Conservation (phyloP, 2,329 filamentous ascomycete genomes). For the Aspergillus sojae region DNA sequence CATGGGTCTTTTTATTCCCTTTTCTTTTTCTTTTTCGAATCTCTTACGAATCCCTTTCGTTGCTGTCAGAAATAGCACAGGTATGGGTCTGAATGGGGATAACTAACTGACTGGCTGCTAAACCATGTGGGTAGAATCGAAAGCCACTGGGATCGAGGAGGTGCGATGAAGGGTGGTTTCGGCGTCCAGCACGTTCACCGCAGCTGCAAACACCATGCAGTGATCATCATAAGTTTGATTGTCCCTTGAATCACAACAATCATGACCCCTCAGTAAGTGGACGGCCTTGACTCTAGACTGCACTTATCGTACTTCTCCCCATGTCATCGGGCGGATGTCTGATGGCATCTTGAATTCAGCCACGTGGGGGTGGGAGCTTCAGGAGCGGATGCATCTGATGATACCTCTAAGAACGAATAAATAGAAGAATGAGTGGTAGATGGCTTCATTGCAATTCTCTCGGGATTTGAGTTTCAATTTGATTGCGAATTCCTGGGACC, state of each 20-base stretch:
- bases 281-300: not conserved
- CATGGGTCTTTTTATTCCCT: not conserved
- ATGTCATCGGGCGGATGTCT: not conserved
- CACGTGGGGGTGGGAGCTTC: slow-evolving; percentile 3
- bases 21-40: not conserved
- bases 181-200: slow-evolving; percentile 1
- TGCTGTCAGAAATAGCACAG: not conserved
- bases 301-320: not conserved
- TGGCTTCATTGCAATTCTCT: not conserved
- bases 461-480: not conserved
- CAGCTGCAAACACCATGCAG: not conserved
- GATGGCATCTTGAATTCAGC: not conserved
- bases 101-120: not conserved
- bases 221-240: not conserved
- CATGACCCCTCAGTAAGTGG: not conserved
- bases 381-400: not conserved
- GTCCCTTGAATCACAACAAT: not conserved
- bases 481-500: not conserved
- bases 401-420: not conserved
- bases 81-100: not conserved
- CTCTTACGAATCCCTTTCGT: not conserved
- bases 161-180: not conserved
- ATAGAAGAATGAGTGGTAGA: not conserved
- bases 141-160: not conserved
- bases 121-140: slow-evolving; percentile 6